Conservation (phyloP, 257 asterid species). For the Prunella vulgaris region DNA sequence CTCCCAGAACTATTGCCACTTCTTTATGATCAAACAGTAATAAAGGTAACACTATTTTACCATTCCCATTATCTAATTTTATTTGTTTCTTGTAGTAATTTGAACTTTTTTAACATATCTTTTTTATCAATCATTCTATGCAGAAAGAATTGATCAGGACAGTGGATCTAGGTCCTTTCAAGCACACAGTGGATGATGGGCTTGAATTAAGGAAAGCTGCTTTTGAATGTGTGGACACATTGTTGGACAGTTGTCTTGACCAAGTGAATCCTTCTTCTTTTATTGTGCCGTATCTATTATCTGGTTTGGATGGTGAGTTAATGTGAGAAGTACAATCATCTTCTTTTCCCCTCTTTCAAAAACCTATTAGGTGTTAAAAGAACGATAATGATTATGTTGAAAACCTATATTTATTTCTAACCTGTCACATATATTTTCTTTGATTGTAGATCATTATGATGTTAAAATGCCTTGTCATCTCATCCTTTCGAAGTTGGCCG, state of each 20-base stretch:
- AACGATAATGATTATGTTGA: conserved; percentile 4
- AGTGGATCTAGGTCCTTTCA: conserved; percentile 98
- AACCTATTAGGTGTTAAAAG: conserved; percentile 1
- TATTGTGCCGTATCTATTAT: conserved; percentile 86
- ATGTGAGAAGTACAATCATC: background rate
- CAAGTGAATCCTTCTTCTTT: conserved; percentile 98
- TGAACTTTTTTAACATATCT: background rate
- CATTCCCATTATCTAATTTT: background rate
- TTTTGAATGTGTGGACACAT: conserved; percentile 95
- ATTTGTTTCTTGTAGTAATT: background rate
- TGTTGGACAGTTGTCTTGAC: conserved; percentile 93
- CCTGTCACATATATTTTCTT: conserved; percentile 5
- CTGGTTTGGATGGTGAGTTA: conserved; percentile 90
- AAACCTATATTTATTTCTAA: background rate
- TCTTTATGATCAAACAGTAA: conserved; percentile 89
- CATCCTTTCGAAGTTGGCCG: conserved; percentile 93
- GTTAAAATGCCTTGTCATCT: conserved; percentile 99
- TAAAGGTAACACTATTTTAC: conserved; percentile 46
- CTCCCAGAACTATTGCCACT: conserved; percentile 90
- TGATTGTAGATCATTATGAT: conserved; percentile 83
- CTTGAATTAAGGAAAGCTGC: conserved; percentile 99
- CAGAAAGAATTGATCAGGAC: conserved; percentile 99
- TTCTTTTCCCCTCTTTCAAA: background rate
- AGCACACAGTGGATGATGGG: conserved; percentile 99
- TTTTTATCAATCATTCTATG: conserved; percentile 23